Percentiles rank a stretch among this genome's conserved stretches.
Conservation (phyloP, 1,284 basidiomycete genomes). For the Acaromyces ingoldii region DNA sequence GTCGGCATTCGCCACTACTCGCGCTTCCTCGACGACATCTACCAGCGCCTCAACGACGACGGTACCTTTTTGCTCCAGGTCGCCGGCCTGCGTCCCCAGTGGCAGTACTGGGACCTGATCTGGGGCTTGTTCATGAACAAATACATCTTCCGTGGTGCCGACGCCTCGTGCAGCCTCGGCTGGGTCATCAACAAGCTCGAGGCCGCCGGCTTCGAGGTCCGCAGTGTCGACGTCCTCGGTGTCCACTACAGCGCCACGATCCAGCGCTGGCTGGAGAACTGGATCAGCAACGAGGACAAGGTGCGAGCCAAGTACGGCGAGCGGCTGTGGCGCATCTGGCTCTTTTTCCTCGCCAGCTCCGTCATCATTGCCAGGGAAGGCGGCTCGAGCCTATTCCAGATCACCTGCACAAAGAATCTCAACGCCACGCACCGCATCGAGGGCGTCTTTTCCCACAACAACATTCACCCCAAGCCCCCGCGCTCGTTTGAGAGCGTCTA, state of each 20-base stretch:
- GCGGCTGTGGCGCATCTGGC: slow-evolving; percentile 55
- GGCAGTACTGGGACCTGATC: slow-evolving; percentile 97
- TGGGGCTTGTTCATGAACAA: slow-evolving; percentile 62
- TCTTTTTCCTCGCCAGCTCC: slow-evolving; percentile 47
- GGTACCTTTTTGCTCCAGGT: slow-evolving; percentile 94
- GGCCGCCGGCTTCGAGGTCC: slow-evolving; percentile 89
- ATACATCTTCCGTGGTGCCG: slow-evolving; percentile 87
- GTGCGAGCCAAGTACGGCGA: slow-evolving; percentile 86
- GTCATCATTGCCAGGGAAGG: slow-evolving; percentile 49
- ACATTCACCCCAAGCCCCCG: slow-evolving; percentile 33
- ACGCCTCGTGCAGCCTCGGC: slow-evolving; percentile 73
- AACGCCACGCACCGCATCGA: slow-evolving; percentile 80
- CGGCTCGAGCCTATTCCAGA: slow-evolving; percentile 52
- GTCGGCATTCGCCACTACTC: slow-evolving; percentile 92
- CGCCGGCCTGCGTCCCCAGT: slow-evolving; percentile 82
- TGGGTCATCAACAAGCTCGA: slow-evolving; percentile 84
- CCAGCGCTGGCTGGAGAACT: slow-evolving; percentile 55
- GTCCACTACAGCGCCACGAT: slow-evolving; percentile 82
- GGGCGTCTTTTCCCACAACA: slow-evolving; percentile 49
- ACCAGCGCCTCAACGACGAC: slow-evolving; percentile 88
- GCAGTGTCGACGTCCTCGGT: slow-evolving; percentile 83
- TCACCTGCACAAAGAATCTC: slow-evolving; percentile 78
- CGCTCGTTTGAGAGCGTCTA: slow-evolving; percentile 35
- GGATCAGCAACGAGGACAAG: slow-evolving; percentile 65
- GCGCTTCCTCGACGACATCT: slow-evolving; percentile 82